Base-by-base conservation (phyloP, 148 eudicot genomes). In the Camellia sinensis region DNA sequence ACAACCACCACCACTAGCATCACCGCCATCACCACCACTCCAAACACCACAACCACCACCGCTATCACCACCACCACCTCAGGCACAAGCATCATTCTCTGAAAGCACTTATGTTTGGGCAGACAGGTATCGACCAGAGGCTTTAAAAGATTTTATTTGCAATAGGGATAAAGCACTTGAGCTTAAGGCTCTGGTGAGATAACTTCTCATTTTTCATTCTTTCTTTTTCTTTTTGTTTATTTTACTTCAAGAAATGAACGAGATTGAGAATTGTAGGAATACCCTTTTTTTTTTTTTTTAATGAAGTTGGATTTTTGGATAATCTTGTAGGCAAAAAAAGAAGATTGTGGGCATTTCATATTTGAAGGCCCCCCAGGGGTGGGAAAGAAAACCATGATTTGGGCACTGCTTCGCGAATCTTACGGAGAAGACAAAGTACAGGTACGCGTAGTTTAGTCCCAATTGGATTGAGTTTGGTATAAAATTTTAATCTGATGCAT, bases 381-480 rank as follows among this genome's bases (percentile, higher is more conserved):
- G 59, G 90, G 90, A 17, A 87, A 87, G 81, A 83, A 82, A 78
- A 87, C 90, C 79, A 87, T 87, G 90, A 85, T 87, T 14, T 85
- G 84, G 86, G 90, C 90, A 67, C 68, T 85, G 57, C 90, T 87
- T 76, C 85, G 86, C 13, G 88, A 85, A 81, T 81, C 82, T 22
- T 87, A 75, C 70, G 90, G 88, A 40, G 52, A 74, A 1, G 83
- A 85, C 45, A 83, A 76, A 50, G 78, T 87, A 40, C 81, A 87
- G 90, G 90, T 87, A 70, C 17, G 43, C 50, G 22, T 29, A 29
- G 37, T 29, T 29, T 29, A 29, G 37, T 29, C 37, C 1, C 37
- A 1, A 29, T 29, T 29, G 37, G 37, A 1, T 29, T 29, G 37
- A 29, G 37, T 29, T 29, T 29, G 37, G 37, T 46, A 69, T 2